Evolutionary conservation across 2,329 filamentous ascomycete species (phyloP).

Genomic region (Basipetospora sp.): DNA sequence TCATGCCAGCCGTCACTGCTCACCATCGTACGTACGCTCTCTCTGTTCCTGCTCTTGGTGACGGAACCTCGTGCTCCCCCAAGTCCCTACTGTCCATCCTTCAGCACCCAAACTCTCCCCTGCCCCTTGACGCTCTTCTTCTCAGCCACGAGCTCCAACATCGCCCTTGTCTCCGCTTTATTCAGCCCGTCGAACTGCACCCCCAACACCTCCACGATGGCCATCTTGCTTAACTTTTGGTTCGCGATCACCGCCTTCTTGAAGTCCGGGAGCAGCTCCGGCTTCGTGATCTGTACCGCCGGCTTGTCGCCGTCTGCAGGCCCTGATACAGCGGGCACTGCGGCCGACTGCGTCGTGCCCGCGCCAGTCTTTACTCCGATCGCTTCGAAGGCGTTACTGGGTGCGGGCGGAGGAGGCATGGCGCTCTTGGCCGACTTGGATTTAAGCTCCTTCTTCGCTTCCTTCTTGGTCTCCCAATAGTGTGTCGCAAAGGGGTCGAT

Average conservation of each 20-base stretch:
- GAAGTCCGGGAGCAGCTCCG: slow-evolving; percentile 25
- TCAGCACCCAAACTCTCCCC: slow-evolving; percentile 24
- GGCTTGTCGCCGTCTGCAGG: slow-evolving; percentile 14
- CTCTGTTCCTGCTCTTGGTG: too few species aligned
- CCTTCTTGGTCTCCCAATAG: slow-evolving; percentile 58
- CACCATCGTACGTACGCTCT: too few species aligned
- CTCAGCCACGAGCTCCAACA: slow-evolving; percentile 25
- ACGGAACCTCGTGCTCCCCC: too few species aligned
- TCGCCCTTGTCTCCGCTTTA: slow-evolving; percentile 27
- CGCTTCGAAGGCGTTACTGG: slow-evolving; percentile 23
- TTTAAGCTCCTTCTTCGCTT: slow-evolving; percentile 11
- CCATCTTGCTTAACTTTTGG: slow-evolving; percentile 24
- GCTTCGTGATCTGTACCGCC: slow-evolving; percentile 14
- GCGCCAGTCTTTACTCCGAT: slow-evolving; percentile 8
- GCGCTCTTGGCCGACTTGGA: slow-evolving; percentile 10
- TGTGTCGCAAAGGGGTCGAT: slow-evolving; percentile 74
- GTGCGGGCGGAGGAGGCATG: slow-evolving; percentile 21
- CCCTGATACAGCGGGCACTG: too few species aligned
- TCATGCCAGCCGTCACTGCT: too few species aligned
- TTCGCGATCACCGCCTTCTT: slow-evolving; percentile 27
- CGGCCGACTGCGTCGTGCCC: too few species aligned
- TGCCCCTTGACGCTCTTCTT: slow-evolving; percentile 21
- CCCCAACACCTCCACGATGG: slow-evolving; percentile 26
- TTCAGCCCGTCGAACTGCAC: slow-evolving; percentile 24
- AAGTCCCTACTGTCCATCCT: slow-evolving; percentile 13